These are phyloP conservation scores for Leucocoprinus birnbaumii DNA, from an alignment of 768 basidiomycete species.

Conservation along the genomic window DNA sequence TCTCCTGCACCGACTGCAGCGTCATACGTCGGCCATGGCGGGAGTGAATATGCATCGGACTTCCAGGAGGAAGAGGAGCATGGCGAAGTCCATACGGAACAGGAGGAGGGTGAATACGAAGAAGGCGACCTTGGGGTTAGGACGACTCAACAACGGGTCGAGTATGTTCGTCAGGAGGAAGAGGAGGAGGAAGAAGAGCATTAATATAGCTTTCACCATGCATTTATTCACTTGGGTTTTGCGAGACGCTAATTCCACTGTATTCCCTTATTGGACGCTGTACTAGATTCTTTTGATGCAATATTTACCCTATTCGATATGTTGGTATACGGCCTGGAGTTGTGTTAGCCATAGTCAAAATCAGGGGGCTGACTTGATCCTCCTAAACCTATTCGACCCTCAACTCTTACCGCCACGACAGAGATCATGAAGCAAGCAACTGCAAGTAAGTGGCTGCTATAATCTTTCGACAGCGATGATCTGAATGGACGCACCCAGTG, in stretches of 20 bases:
- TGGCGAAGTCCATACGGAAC: slow-evolving; percentile 26
- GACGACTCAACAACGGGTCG: not conserved
- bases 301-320: not conserved
- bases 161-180: slow-evolving; percentile 8
- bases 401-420: not conserved
- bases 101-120: slow-evolving; percentile 28
- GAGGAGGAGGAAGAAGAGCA: slow-evolving; percentile 10
- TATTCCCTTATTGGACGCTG: not conserved
- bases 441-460: not conserved
- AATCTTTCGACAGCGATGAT: not conserved
- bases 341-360: slow-evolving; percentile 1
- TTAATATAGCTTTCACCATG: not conserved
- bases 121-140: slow-evolving; percentile 12
- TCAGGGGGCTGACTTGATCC: not conserved
- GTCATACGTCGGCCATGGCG: slow-evolving; percentile 36
- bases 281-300: not conserved
- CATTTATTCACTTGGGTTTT: not conserved
- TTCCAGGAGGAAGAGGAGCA: slow-evolving; percentile 48
- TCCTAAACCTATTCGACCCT: not conserved
- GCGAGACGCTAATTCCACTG: not conserved
- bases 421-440: slow-evolving; percentile 5
- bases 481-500: slow-evolving; percentile 3
- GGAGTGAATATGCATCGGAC: slow-evolving; percentile 20
- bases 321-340: slow-evolving; percentile 3
- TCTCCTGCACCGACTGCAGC: slow-evolving; percentile 51